phyloP scores from a whole-genome alignment of 805 yeast genomes.

The Blastobotrys parvus region DNA sequence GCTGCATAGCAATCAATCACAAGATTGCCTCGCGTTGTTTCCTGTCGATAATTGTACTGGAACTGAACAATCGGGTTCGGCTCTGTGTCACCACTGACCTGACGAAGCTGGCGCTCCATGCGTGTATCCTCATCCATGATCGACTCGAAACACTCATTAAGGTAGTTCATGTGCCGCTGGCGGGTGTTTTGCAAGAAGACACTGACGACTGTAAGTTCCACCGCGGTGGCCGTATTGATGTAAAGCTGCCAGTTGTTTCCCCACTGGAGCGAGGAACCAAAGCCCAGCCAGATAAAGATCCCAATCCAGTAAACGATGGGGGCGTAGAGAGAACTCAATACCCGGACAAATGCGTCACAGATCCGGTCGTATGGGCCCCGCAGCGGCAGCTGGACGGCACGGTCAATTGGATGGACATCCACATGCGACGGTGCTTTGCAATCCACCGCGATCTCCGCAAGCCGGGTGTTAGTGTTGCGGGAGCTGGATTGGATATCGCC shows the following conservation, averaged over 20 bases:
- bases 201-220: background rate
- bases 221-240: conserved; percentile 4
- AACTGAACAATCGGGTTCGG: background rate
- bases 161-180: conserved; percentile 3
- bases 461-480: no score
- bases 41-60: background rate
- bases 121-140: background rate
- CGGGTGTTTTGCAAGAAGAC: conserved; percentile 1
- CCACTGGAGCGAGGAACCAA: conserved; percentile 1
- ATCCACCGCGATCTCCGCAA: no score
- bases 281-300: conserved; percentile 1
- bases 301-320: conserved; percentile 3
- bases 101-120: background rate
- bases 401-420: background rate
- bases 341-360: background rate
- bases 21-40: background rate
- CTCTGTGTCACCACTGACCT: background rate
- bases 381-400: background rate
- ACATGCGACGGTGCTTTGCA: background rate
- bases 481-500: no score
- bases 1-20: conserved; percentile 34
- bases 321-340: background rate
- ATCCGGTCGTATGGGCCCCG: background rate
- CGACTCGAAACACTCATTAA: background rate
- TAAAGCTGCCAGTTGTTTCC: conserved; percentile 2